Conservation (phyloP, 192 early-diverging fungal species). For the Coemansia sp. region DNA sequence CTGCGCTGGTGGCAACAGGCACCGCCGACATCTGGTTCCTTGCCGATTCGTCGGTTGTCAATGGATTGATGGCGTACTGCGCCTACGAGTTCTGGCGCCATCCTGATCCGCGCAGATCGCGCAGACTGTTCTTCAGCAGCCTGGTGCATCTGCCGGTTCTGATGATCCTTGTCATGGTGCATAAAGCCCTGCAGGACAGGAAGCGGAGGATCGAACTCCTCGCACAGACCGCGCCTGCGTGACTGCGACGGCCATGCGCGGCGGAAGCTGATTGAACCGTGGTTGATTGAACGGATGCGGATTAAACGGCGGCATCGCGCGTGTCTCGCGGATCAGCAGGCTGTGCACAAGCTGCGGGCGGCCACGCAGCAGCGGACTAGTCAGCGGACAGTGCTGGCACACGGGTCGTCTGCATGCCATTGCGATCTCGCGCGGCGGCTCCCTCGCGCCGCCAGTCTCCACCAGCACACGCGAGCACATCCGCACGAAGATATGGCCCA, state of each 20-base stretch:
- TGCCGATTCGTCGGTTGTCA: slow-evolving; percentile 72
- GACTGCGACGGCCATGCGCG: too few species aligned
- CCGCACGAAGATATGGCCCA: slow-evolving; percentile 5
- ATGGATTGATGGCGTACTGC: slow-evolving; percentile 69
- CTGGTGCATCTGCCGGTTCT: slow-evolving; percentile 86
- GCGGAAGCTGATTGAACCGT: too few species aligned
- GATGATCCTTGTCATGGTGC: slow-evolving; percentile 84
- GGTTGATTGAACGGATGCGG: too few species aligned
- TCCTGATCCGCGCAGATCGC: slow-evolving; percentile 77
- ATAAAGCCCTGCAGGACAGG: slow-evolving; percentile 66
- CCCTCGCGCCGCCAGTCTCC: background rate
- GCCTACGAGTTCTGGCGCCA: slow-evolving; percentile 81
- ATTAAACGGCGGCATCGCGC: background rate
- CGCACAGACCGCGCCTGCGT: too few species aligned
- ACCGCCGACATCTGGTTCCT: slow-evolving; percentile 81
- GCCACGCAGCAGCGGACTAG: background rate
- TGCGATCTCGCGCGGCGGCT: background rate
- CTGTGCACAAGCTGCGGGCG: slow-evolving; percentile 4
- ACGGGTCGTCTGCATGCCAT: background rate
- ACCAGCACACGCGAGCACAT: slow-evolving; percentile 9
- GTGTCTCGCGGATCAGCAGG: background rate
- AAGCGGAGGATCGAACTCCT: background rate
- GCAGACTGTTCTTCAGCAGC: slow-evolving; percentile 89
- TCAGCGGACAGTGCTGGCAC: background rate
- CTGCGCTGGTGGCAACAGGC: slow-evolving; percentile 62